These are phyloP conservation scores for Musa beccarii DNA, from an alignment of 176 grass and related monocot genomes.

Conservation along the genomic window DNA sequence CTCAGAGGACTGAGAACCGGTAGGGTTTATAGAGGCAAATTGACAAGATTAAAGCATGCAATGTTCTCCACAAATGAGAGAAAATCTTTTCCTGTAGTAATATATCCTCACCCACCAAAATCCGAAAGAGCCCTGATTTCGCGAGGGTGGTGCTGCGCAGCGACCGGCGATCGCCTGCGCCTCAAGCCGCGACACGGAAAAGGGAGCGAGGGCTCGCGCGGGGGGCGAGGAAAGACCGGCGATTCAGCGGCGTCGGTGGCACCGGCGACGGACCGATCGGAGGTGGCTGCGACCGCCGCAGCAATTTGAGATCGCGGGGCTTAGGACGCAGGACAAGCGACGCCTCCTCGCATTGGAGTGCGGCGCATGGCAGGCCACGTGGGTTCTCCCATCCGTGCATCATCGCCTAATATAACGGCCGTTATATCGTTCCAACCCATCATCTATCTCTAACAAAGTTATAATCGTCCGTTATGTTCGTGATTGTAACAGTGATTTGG, in stretches of 20 bases:
- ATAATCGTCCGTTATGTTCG: too few species aligned
- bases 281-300: constrained; percentile 6
- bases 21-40: background rate
- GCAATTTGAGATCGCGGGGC: background rate
- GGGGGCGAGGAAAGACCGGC: background rate
- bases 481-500: too few species aligned
- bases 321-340: background rate
- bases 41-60: background rate
- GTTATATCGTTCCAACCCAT: too few species aligned
- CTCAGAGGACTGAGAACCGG: background rate
- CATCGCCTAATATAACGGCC: background rate
- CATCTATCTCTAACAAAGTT: too few species aligned
- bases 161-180: constrained; percentile 2
- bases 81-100: too few species aligned
- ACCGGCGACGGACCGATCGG: background rate
- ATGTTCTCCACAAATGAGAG: background rate
- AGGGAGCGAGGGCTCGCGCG: background rate
- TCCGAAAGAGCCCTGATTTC: background rate
- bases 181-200: background rate
- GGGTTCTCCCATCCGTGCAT: background rate
- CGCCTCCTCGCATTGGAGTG: constrained; percentile 9
- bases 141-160: background rate
- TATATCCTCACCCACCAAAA: background rate
- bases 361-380: constrained; percentile 7
- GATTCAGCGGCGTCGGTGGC: background rate